Percentiles rank a stretch among this genome's conserved stretches.
phyloP scores from a whole-genome alignment of 2,329 filamentous ascomycete genomes.

The Colletotrichum sp. region DNA sequence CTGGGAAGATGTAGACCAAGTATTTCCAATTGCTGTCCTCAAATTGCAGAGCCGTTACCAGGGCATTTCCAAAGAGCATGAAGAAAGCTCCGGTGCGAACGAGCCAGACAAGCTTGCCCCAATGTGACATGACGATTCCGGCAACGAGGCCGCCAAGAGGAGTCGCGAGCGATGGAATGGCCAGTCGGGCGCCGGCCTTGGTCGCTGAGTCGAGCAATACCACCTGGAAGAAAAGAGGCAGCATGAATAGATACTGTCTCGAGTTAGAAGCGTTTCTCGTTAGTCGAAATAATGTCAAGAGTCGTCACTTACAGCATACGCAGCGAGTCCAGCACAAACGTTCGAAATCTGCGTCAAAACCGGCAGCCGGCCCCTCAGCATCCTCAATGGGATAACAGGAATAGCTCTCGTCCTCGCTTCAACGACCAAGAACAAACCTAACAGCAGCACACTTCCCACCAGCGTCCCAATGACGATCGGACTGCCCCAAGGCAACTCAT shows the following conservation, averaged over 20 bases:
- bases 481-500: constrained; percentile 57
- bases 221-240: constrained; percentile 73
- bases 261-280: no score
- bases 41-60: constrained; percentile 54
- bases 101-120: constrained; percentile 55
- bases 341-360: constrained; percentile 63
- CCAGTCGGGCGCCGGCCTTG: constrained; percentile 66
- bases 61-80: constrained; percentile 58
- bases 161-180: constrained; percentile 65
- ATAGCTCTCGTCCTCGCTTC: constrained; percentile 55
- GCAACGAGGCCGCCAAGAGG: constrained; percentile 61
- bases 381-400: constrained; percentile 59
- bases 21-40: constrained; percentile 59
- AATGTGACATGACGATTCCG: constrained; percentile 63
- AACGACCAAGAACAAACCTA: constrained; percentile 49
- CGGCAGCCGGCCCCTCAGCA: constrained; percentile 60
- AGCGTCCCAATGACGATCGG: constrained; percentile 51
- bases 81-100: constrained; percentile 55
- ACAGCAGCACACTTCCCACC: constrained; percentile 44
- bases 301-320: constrained; percentile 59
- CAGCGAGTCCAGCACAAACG: constrained; percentile 63
- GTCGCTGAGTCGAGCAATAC: constrained; percentile 69
- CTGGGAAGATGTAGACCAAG: constrained; percentile 60
- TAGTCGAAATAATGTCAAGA: fast-evolving
- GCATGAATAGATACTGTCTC: constrained; percentile 67